These are phyloP conservation scores for Viola odorata DNA, from an alignment of 345 rosid species.

Conservation along the genomic window DNA sequence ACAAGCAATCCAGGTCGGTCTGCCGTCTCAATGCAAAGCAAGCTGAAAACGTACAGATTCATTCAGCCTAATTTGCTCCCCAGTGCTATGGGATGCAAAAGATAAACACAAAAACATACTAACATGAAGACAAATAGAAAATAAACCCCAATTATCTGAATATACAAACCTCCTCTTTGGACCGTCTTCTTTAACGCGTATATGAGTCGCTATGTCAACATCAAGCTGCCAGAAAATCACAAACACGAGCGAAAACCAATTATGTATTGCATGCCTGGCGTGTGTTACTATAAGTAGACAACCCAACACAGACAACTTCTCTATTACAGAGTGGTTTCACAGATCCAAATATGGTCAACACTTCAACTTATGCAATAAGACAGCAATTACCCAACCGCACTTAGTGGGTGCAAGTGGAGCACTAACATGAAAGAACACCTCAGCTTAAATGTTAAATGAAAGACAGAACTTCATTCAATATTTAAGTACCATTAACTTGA, in stretches of 20 bases:
- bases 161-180: conserved; percentile 71
- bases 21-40: conserved; percentile 82
- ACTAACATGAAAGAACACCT: too few species aligned
- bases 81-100: background rate
- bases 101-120: background rate
- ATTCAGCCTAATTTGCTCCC: background rate
- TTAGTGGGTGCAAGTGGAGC: too few species aligned
- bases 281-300: background rate
- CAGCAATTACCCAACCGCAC: background rate
- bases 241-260: background rate
- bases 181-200: conserved; percentile 72
- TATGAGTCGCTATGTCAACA: conserved; percentile 76
- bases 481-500: too few species aligned
- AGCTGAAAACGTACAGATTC: conserved; percentile 39
- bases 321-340: background rate
- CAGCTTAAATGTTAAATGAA: too few species aligned
- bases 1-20: conserved; percentile 92
- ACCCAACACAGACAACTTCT: too few species aligned
- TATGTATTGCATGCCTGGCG: background rate
- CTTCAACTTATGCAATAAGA: background rate
- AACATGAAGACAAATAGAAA: background rate
- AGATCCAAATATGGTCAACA: background rate
- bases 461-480: too few species aligned
- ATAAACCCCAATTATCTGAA: conserved; percentile 2
- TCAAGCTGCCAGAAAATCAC: conserved; percentile 56